Conservation (phyloP, 257 asterid species). For the Mentha longifolia region DNA sequence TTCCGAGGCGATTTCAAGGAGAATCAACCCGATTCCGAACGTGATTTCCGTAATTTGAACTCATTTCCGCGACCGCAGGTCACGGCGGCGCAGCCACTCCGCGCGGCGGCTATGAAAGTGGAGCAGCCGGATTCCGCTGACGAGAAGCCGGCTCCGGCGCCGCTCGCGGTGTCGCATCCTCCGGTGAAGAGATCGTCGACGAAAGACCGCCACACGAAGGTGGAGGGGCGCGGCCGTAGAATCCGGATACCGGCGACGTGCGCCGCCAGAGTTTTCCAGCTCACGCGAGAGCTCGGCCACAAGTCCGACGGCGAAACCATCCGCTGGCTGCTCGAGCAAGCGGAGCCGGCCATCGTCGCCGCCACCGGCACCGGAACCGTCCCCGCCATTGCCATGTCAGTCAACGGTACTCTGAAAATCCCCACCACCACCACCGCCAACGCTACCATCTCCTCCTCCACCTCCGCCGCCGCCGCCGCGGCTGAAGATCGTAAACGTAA, state of each 20-base stretch:
- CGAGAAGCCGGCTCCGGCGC: slow-evolving; percentile 30
- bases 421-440: slow-evolving; percentile 46
- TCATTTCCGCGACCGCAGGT: slow-evolving; percentile 25
- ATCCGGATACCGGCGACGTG: slow-evolving; percentile 78
- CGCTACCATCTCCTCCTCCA: not conserved
- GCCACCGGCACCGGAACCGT: slow-evolving; percentile 77
- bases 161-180: slow-evolving; percentile 25
- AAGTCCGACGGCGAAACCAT: slow-evolving; percentile 84
- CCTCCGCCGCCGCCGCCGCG: slow-evolving; percentile 26
- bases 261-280: slow-evolving; percentile 81
- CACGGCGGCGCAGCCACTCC: slow-evolving; percentile 39
- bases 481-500: slow-evolving; percentile 41
- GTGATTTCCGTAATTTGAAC: not conserved
- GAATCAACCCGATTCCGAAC: slow-evolving; percentile 9
- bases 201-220: slow-evolving; percentile 69
- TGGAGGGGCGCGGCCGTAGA: slow-evolving; percentile 77
- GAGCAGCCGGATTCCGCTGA: slow-evolving; percentile 42
- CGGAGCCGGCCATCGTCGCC: slow-evolving; percentile 70
- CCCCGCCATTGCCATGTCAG: slow-evolving; percentile 73
- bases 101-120: slow-evolving; percentile 46
- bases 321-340: slow-evolving; percentile 69
- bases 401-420: slow-evolving; percentile 63
- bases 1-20: not conserved
- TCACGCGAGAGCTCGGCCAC: slow-evolving; percentile 79
- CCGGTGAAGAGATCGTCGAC: slow-evolving; percentile 52